phyloP scores from a whole-genome alignment of 2,329 filamentous ascomycete genomes.

The Aspergillus ochraceus region DNA sequence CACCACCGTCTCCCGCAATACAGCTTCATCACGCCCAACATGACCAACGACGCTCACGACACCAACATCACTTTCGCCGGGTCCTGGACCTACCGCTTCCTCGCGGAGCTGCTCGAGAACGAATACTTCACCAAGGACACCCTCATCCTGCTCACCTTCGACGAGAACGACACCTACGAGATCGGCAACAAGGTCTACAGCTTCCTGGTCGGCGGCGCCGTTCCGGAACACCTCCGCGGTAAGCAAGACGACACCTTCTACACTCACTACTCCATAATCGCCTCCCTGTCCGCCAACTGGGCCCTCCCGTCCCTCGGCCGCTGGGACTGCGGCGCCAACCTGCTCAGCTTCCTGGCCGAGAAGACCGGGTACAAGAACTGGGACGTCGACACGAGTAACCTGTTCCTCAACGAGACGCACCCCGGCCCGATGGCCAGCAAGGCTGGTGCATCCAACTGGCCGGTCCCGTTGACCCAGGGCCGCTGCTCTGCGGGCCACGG shows the following conservation, averaged over 20 bases:
- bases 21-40: conserved; percentile 54
- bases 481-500: conserved; percentile 38
- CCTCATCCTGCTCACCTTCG: conserved; percentile 77
- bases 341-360: conserved; percentile 61
- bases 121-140: conserved; percentile 74
- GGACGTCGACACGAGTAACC: conserved; percentile 39
- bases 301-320: conserved; percentile 67
- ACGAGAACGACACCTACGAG: conserved; percentile 73
- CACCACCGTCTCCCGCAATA: conserved; percentile 68
- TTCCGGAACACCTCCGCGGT: conserved; percentile 63
- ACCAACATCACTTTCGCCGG: conserved; percentile 68
- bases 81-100: conserved; percentile 66
- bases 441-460: conserved; percentile 27
- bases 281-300: conserved; percentile 71
- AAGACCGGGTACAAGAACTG: conserved; percentile 58
- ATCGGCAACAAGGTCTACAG: conserved; percentile 67
- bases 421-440: conserved; percentile 44
- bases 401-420: conserved; percentile 58
- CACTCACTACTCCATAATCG: conserved; percentile 71
- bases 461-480: conserved; percentile 31
- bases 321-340: conserved; percentile 71
- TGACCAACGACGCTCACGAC: conserved; percentile 73
- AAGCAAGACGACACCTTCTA: conserved; percentile 70
- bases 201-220: conserved; percentile 72
- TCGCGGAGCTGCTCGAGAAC: conserved; percentile 69